Conservation (phyloP, 371 early-diverging fungal genomes). For the Lichtheimia ramosa region DNA sequence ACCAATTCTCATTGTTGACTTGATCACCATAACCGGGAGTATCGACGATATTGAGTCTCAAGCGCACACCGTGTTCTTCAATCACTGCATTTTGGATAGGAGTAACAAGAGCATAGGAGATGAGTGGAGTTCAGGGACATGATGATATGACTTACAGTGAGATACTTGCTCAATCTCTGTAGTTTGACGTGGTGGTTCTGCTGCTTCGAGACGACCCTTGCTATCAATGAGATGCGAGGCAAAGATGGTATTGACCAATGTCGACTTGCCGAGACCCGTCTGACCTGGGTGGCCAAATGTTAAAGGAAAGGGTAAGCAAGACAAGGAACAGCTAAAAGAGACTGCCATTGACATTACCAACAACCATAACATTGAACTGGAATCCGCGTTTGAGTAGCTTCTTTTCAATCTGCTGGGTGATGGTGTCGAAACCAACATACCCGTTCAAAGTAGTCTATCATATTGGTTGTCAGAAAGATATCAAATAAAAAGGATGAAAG, state of each 20-base stretch:
- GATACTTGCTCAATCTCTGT: slow-evolving; percentile 79
- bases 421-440: slow-evolving; percentile 96
- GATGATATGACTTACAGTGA: slow-evolving; percentile 51
- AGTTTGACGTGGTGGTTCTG: slow-evolving; percentile 75
- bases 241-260: slow-evolving; percentile 94
- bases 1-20: slow-evolving; percentile 87
- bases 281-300: slow-evolving; percentile 58
- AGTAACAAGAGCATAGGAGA: slow-evolving; percentile 1
- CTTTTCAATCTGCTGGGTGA: slow-evolving; percentile 91
- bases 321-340: too few relatives aligned
- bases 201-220: slow-evolving; percentile 72
- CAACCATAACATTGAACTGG: slow-evolving; percentile 93
- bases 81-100: slow-evolving; percentile 47
- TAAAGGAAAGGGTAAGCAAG: too few relatives aligned
- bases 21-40: slow-evolving; percentile 76
- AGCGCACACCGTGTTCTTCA: slow-evolving; percentile 78
- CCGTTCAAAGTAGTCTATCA: slow-evolving; percentile 59
- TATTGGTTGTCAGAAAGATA: background rate
- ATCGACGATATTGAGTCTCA: slow-evolving; percentile 77
- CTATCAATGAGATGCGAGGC: slow-evolving; percentile 79
- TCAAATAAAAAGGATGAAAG: background rate
- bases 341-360: slow-evolving; percentile 54
- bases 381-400: slow-evolving; percentile 93
- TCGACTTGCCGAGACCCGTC: slow-evolving; percentile 97
- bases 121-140: background rate